These are phyloP conservation scores for Chaetomium sp. DNA, from an alignment of 2,329 filamentous ascomycete species.

Conservation along the genomic window DNA sequence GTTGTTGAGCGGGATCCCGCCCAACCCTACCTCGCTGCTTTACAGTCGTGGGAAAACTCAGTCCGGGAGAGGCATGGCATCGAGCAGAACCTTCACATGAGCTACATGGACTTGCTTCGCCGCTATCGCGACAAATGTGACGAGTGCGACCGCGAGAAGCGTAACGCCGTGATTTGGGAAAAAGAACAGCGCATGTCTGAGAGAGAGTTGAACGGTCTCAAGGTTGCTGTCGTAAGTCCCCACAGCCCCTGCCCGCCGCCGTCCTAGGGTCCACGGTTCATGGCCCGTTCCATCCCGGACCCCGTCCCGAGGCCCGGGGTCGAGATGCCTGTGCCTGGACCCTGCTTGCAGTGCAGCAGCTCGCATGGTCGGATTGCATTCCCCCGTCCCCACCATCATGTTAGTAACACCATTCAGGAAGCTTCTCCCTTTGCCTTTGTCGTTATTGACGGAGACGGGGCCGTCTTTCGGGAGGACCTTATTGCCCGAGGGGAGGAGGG, in stretches of 20 bases:
- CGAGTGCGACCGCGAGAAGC: conserved; percentile 31
- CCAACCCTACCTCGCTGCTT: conserved; percentile 19
- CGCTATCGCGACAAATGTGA: conserved; percentile 26
- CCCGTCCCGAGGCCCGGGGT: neutral
- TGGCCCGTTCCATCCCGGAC: neutral
- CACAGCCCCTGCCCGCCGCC: neutral
- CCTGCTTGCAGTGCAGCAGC: neutral
- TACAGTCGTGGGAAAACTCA: conserved; percentile 20
- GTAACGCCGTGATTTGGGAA: conserved; percentile 31
- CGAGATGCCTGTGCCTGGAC: neutral
- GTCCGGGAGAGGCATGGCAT: conserved; percentile 9
- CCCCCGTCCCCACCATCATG: neutral
- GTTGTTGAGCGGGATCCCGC: conserved; percentile 22
- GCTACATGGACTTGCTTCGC: conserved; percentile 24
- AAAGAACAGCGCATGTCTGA: conserved; percentile 28
- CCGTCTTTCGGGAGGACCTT: conserved; percentile 41
- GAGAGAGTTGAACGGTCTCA: conserved; percentile 30
- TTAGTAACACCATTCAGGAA: conserved; percentile 35
- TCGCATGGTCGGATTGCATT: neutral
- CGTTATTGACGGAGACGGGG: conserved; percentile 44
- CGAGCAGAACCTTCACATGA: conserved; percentile 18
- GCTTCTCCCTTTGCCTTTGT: conserved; percentile 40
- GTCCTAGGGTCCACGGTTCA: neutral
- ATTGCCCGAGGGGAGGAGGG: conserved; percentile 40
- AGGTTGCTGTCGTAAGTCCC: conserved; percentile 25